Percentiles rank a stretch among this genome's conserved stretches.
Evolutionary conservation across 352 stramenopile species (phyloP).

Genomic region (Globisporangium uncinulatum): DNA sequence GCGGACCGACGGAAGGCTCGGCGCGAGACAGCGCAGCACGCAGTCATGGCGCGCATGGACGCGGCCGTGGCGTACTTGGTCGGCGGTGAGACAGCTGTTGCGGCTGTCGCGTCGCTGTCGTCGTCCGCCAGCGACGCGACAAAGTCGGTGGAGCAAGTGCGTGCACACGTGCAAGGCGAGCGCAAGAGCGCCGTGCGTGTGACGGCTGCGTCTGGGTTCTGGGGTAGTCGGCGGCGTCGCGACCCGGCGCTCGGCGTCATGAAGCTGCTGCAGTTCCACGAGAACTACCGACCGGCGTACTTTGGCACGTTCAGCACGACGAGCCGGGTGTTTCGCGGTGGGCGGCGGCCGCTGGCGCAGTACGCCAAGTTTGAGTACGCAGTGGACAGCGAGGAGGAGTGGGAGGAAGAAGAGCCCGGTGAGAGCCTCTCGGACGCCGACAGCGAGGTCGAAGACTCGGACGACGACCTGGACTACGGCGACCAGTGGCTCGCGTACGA

Average conservation of each 20-base stretch:
- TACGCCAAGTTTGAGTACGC: conserved; percentile 66
- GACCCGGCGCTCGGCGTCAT: conserved; percentile 64
- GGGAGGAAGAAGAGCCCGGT: conserved; percentile 84
- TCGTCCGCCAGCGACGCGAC: neutral
- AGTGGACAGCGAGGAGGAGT: conserved; percentile 85
- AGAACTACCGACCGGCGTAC: conserved; percentile 78
- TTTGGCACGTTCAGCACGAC: conserved; percentile 69
- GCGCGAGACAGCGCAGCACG: conserved; percentile 5
- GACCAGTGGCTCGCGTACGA: conserved; percentile 86
- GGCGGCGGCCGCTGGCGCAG: conserved; percentile 58
- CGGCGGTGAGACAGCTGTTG: neutral
- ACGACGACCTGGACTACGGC: conserved; percentile 78
- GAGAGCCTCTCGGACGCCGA: conserved; percentile 76
- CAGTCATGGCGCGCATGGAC: conserved; percentile 56
- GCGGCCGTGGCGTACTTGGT: conserved; percentile 23
- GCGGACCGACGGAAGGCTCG: conserved; percentile 3
- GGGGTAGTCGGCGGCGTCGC: conserved; percentile 43
- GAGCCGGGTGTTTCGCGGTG: conserved; percentile 47
- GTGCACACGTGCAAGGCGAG: conserved; percentile 6
- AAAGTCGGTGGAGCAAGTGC: conserved; percentile 9
- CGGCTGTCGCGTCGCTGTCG: neutral
- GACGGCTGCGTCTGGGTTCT: conserved; percentile 21
- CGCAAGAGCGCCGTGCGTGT: conserved; percentile 17
- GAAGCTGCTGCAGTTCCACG: conserved; percentile 85
- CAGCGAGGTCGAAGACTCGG: conserved; percentile 65